Percentiles rank a stretch among this genome's conserved stretches.
Conservation (phyloP, 2,329 filamentous ascomycete species). For the Trichoderma gracile region DNA sequence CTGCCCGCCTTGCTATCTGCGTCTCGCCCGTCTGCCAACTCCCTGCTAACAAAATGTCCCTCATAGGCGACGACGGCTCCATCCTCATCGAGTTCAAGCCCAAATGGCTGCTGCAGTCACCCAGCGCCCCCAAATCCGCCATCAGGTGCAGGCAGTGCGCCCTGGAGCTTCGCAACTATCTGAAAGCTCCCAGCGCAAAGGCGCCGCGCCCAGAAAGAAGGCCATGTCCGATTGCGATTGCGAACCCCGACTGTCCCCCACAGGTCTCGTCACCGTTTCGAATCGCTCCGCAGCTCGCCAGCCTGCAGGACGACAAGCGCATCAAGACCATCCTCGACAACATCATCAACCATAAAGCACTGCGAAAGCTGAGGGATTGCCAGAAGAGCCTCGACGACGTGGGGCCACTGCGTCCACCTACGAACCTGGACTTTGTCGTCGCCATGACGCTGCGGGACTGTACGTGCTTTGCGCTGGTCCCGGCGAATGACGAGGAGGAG, state of each 20-base stretch:
- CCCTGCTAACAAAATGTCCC: constrained; percentile 10
- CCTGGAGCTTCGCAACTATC: constrained; percentile 43
- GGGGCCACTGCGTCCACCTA: constrained; percentile 47
- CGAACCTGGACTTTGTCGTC: constrained; percentile 56
- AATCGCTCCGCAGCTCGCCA: constrained; percentile 40
- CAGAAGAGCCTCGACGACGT: constrained; percentile 47
- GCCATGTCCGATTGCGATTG: constrained; percentile 67
- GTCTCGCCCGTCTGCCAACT: constrained; percentile 2
- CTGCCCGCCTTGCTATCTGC: too few species aligned
- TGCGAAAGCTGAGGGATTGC: constrained; percentile 39
- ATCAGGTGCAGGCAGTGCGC: constrained; percentile 76
- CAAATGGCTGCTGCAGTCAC: constrained; percentile 80
- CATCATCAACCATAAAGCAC: constrained; percentile 40
- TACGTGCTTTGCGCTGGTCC: constrained; percentile 69
- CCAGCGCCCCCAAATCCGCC: constrained; percentile 63
- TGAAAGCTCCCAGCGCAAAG: constrained; percentile 39
- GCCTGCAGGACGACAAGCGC: constrained; percentile 36
- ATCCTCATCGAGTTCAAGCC: constrained; percentile 74
- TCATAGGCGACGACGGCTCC: constrained; percentile 35
- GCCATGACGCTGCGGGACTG: constrained; percentile 84
- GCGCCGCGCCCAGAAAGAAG: constrained; percentile 42
- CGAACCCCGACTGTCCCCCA: constrained; percentile 50
- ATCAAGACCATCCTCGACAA: constrained; percentile 33
- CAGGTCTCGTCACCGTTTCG: constrained; percentile 47
- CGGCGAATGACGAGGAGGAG: constrained; percentile 29